Evolutionary conservation across 2,329 filamentous ascomycete genomes (phyloP), one percentile per base, ranked within the genome.

Genomic region (Xylaria multiplex): DNA sequence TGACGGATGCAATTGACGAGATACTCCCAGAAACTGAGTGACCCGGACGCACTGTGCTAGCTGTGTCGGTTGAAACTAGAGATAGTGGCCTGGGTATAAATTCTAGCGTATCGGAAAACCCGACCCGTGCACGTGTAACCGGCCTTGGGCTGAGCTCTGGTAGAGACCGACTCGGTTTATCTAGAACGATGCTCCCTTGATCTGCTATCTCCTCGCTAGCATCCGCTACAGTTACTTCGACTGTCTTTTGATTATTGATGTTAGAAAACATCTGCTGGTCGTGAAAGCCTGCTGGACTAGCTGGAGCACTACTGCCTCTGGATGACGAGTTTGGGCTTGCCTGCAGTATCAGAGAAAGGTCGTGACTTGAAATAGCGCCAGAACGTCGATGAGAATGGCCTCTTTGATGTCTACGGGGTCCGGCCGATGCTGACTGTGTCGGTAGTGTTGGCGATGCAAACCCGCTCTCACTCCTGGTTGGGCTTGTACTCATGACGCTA

Each of bases 61-160:
- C 90, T 0, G 92, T 93, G 76, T 96, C 93, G 22, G 90, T 94
- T 1, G 93, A 97, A 14, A 96, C 89, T 22, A 94, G 83, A 1
- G 94, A 97, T 19, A 96, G 80, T 0, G 94, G 93, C 11, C 93
- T 87, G 5, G 91, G 91, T 72, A 94, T 94, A 69, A 91, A 93
- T 77, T 96, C 92, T 32, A 96, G 84, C 11, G 88, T 91, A 69
- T 96, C 93, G 0, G 92, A 93, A 75, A 97, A 97, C 0, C 91
- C 92, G 52, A 97, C 93, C 13, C 91, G 85, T 48, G 89, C 86
- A 66, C 89, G 86, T 3, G 85, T 83, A 8, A 67, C 65, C 1
- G 78, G 67, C 59, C 78, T 78, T 48, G 70, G 64, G 48, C 64
- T 66, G 14, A 72, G 55, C 62, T 73, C 64, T 22, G 68, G 62